Evolutionary conservation across 192 early-diverging fungal species (phyloP).

Genomic region (Geranomyces michiganensis): DNA sequence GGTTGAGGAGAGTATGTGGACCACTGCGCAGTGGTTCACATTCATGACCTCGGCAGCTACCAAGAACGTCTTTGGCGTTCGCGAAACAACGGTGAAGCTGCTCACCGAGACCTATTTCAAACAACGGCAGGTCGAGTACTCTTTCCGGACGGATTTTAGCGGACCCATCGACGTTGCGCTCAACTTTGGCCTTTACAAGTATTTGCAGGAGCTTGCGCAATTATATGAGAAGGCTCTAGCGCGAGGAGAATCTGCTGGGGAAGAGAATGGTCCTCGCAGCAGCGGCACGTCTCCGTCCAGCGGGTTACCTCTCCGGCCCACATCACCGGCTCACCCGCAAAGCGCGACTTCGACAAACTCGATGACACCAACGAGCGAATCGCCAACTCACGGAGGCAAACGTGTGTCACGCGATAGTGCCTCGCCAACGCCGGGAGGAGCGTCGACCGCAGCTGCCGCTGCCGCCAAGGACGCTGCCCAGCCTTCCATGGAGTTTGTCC

Average conservation of each 20-base stretch:
- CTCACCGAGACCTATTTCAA: constrained; percentile 23
- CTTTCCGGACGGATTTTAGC: constrained; percentile 45
- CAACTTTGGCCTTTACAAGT: constrained; percentile 56
- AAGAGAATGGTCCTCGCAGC: neutral
- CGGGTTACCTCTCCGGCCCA: neutral
- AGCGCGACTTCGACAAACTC: constrained; percentile 19
- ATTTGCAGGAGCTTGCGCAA: constrained; percentile 45
- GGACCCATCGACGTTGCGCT: constrained; percentile 55
- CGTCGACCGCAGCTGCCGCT: neutral
- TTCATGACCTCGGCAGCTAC: constrained; percentile 43
- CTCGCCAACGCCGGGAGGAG: neutral
- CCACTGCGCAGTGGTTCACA: constrained; percentile 49
- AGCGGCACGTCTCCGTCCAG: neutral
- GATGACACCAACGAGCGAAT: neutral
- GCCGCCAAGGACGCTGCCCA: neutral
- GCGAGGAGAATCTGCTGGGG: neutral
- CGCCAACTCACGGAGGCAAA: neutral
- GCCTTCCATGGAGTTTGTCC: constrained; percentile 18
- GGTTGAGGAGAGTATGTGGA: constrained; percentile 52
- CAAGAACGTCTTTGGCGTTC: constrained; percentile 48
- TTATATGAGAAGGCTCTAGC: constrained; percentile 44
- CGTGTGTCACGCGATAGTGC: neutral
- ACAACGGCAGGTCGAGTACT: constrained; percentile 37
- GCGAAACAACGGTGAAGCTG: constrained; percentile 22
- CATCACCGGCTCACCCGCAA: neutral